phyloP scores from a whole-genome alignment of 2,329 filamentous ascomycete genomes.

The Acrocalymma vagum region DNA sequence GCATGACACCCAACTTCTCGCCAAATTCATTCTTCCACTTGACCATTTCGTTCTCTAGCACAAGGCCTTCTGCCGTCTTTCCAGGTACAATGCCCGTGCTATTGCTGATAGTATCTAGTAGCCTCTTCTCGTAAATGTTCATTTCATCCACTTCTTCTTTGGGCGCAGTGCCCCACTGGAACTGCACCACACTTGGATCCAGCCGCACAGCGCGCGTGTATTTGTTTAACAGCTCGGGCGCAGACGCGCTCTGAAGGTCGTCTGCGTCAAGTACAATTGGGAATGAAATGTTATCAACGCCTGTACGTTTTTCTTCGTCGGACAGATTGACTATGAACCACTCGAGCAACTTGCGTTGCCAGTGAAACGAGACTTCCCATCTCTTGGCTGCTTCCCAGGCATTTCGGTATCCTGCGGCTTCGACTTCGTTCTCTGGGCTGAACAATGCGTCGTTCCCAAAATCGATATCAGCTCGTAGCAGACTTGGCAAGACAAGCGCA shows the following conservation, averaged over 20 bases:
- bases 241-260: conserved; percentile 12
- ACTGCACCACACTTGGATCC: conserved; percentile 13
- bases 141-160: conserved; percentile 11
- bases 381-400: no score
- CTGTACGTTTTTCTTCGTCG: background rate
- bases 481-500: conserved; percentile 23
- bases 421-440: conserved; percentile 23
- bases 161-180: conserved; percentile 18
- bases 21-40: conserved; percentile 31
- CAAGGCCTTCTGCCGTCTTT: conserved; percentile 14
- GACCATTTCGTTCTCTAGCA: conserved; percentile 11
- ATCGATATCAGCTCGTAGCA: conserved; percentile 22
- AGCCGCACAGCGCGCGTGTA: conserved; percentile 25
- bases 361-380: conserved; percentile 28
- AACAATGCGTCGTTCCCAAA: no score
- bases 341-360: conserved; percentile 22
- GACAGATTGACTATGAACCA: conserved; percentile 12
- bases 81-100: conserved; percentile 21
- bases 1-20: conserved; percentile 12
- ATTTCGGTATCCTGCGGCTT: background rate
- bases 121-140: conserved; percentile 14
- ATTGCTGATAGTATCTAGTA: conserved; percentile 27
- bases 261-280: conserved; percentile 29
- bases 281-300: conserved; percentile 5
- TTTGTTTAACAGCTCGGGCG: conserved; percentile 19